A percentile compares a stretch with the other conserved stretches of the same genome.
Conservation (phyloP, 352 stramenopile genomes). For the Globisporangium parvum region DNA sequence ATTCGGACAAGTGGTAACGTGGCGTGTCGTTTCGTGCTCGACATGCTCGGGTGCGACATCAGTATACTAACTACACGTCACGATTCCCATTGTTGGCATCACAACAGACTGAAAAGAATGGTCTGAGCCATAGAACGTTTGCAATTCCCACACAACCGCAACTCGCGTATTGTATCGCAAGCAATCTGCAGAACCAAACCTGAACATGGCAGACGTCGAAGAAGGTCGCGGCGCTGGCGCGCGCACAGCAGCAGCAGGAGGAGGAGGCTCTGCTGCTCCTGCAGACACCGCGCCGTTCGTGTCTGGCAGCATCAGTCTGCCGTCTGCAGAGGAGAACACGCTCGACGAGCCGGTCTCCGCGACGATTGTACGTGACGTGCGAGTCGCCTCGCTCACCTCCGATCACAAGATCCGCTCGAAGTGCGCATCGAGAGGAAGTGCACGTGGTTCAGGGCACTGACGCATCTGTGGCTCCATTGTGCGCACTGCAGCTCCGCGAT, state of each 20-base stretch:
- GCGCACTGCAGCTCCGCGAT: conserved; percentile 68
- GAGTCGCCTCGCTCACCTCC: background rate
- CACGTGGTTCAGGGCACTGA: background rate
- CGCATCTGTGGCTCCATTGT: conserved; percentile 1
- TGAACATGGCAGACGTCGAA: conserved; percentile 19
- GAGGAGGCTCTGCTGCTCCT: background rate
- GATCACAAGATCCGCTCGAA: too few relatives aligned
- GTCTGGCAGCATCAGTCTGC: conserved; percentile 76
- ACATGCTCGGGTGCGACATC: too few relatives aligned
- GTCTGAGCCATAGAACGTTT: too few relatives aligned
- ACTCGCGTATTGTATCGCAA: too few relatives aligned
- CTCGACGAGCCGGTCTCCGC: conserved; percentile 84
- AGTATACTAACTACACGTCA: too few relatives aligned
- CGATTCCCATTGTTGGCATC: too few relatives aligned
- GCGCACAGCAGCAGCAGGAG: conserved; percentile 9
- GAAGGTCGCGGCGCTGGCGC: background rate
- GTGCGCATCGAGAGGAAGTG: too few relatives aligned
- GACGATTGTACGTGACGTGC: conserved; percentile 66
- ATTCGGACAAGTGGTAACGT: too few relatives aligned
- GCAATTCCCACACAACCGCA: too few relatives aligned
- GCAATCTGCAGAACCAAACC: too few relatives aligned
- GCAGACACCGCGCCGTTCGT: conserved; percentile 34
- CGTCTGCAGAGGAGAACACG: conserved; percentile 68
- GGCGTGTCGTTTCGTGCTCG: too few relatives aligned
- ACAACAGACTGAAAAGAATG: too few relatives aligned